Conservation (phyloP, 2,329 filamentous ascomycete genomes). For the Colletotrichum liaoningense region DNA sequence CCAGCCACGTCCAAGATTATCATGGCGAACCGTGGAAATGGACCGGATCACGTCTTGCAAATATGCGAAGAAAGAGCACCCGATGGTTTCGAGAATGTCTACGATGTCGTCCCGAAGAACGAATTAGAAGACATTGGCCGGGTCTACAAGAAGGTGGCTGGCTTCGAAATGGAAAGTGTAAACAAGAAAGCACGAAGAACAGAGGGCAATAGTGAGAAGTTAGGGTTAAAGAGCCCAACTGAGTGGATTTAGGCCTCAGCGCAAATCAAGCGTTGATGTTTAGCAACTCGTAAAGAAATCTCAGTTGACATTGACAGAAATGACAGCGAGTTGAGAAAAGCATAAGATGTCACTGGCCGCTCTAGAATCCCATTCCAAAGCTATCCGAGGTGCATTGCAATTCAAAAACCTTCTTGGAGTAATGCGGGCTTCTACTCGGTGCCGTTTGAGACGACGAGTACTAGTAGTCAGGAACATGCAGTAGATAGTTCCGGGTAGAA, state of each 20-base stretch:
- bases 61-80: constrained; percentile 21
- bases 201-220: neutral
- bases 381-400: too few species aligned
- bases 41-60: constrained; percentile 24
- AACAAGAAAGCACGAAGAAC: constrained; percentile 16
- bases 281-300: neutral
- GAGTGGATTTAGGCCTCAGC: neutral
- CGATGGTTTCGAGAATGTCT: constrained; percentile 7
- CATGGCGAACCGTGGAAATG: constrained; percentile 17
- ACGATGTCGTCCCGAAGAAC: constrained; percentile 20
- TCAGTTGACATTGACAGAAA: neutral
- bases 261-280: neutral
- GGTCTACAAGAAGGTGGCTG: constrained; percentile 23
- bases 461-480: too few species aligned
- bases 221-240: constrained; percentile 1
- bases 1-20: constrained; percentile 19
- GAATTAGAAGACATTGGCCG: constrained; percentile 14
- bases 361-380: too few species aligned
- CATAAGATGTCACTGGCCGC: too few species aligned
- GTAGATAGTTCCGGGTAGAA: too few species aligned
- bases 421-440: too few species aligned
- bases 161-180: constrained; percentile 24
- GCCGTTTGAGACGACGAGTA: too few species aligned
- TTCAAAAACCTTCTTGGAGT: too few species aligned
- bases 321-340: too few species aligned